Evolutionary conservation across 306 rosid genomes (phyloP).

Genomic region (Astragalus glycyphyllos): DNA sequence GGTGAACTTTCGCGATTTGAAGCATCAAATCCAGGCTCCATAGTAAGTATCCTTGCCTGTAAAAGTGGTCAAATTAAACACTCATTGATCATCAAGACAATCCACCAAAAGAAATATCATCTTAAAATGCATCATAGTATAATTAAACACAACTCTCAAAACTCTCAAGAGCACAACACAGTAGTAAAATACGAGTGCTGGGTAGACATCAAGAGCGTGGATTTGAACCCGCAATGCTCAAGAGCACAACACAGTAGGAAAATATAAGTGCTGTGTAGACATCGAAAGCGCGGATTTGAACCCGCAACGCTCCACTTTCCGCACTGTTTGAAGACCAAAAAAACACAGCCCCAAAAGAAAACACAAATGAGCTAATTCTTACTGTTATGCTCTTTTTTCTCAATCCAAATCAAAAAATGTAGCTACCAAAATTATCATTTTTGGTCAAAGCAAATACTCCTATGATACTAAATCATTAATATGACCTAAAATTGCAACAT

Average conservation of each 20-base stretch:
- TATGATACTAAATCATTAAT: neutral
- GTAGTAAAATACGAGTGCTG: no score
- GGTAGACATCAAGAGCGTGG: no score
- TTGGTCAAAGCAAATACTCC: neutral
- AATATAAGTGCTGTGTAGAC: no score
- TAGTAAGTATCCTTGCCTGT: slow-evolving; percentile 88
- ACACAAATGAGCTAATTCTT: neutral
- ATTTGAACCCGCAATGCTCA: no score
- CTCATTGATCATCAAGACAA: slow-evolving; percentile 18
- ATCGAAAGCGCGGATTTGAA: no score
- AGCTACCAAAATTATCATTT: neutral
- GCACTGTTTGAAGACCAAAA: no score
- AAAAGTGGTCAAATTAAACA: slow-evolving; percentile 31
- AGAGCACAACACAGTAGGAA: no score
- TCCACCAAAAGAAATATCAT: neutral
- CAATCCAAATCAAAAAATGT: neutral
- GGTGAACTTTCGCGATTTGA: slow-evolving; percentile 40
- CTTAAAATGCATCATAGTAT: slow-evolving; percentile 12
- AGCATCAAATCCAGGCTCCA: slow-evolving; percentile 59
- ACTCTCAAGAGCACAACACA: no score
- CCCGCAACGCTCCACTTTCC: no score
- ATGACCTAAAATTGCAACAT: neutral
- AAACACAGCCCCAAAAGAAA: neutral
- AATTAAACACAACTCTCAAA: neutral
- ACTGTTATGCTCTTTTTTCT: neutral